Conservation (phyloP, 306 rosid species). For the Alnus glutinosa region DNA sequence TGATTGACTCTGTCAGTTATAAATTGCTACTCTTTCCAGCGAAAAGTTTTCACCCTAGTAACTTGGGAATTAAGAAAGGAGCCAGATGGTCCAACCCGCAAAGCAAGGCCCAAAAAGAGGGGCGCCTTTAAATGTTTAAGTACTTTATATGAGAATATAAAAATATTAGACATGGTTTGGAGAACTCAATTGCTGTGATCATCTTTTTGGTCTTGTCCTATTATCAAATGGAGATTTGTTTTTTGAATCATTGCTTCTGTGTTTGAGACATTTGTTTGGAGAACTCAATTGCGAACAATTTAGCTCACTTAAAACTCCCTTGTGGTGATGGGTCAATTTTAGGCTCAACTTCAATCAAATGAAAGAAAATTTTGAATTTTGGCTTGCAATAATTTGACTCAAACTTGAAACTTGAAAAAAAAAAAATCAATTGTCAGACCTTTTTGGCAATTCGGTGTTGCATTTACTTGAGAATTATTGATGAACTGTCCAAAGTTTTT, state of each 20-base stretch:
- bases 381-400: neutral
- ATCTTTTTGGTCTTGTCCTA: neutral
- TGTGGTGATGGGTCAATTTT: neutral
- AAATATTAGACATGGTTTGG: neutral
- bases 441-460: neutral
- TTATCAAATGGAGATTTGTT: neutral
- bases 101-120: slow-evolving; percentile 10
- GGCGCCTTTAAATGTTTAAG: neutral
- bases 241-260: neutral
- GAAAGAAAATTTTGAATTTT: neutral
- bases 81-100: neutral
- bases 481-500: too few species aligned
- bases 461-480: neutral
- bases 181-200: neutral
- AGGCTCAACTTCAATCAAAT: neutral
- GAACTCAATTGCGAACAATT: neutral
- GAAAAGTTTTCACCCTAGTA: neutral
- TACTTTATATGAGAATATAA: neutral
- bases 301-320: neutral
- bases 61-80: neutral
- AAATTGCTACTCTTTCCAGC: neutral
- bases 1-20: neutral
- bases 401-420: neutral
- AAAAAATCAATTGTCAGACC: neutral
- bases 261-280: neutral